These are phyloP conservation scores for Dispira parvispora DNA, from an alignment of 192 early-diverging fungal genomes.

Conservation along the genomic window DNA sequence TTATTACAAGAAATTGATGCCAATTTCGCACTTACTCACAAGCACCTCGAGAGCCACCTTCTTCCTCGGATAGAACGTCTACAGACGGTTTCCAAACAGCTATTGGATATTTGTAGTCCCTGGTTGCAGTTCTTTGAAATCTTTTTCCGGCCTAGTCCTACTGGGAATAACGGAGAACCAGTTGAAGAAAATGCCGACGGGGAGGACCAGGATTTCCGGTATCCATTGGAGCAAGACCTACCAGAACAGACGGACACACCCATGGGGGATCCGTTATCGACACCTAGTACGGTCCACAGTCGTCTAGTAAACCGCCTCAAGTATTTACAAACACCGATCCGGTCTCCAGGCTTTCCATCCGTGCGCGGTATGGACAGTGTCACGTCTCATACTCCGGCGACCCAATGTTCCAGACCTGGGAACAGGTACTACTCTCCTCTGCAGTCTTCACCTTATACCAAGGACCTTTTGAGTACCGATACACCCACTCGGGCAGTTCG, in stretches of 20 bases:
- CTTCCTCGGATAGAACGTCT: constrained; percentile 2
- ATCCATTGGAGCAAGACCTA: neutral
- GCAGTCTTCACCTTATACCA: neutral
- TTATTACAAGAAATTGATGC: constrained; percentile 10
- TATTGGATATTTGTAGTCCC: constrained; percentile 8
- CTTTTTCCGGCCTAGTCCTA: neutral
- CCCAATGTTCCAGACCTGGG: neutral
- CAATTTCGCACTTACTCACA: constrained; percentile 9
- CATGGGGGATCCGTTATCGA: neutral
- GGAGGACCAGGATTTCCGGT: neutral
- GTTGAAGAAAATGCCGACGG: neutral
- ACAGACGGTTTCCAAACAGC: neutral
- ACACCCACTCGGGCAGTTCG: neutral
- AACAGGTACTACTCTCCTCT: neutral
- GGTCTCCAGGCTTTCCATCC: neutral
- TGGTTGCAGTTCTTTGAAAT: constrained; percentile 11
- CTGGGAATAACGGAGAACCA: neutral
- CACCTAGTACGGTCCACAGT: neutral
- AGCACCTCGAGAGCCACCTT: constrained; percentile 4
- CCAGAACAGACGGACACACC: neutral
- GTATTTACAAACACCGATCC: neutral
- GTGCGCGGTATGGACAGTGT: neutral
- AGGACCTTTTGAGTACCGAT: neutral
- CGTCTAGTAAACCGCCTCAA: neutral
- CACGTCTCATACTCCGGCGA: neutral